Evolutionary conservation across 1,139 yeast species (phyloP).

Genomic region (Yamadazyma triangularis): DNA sequence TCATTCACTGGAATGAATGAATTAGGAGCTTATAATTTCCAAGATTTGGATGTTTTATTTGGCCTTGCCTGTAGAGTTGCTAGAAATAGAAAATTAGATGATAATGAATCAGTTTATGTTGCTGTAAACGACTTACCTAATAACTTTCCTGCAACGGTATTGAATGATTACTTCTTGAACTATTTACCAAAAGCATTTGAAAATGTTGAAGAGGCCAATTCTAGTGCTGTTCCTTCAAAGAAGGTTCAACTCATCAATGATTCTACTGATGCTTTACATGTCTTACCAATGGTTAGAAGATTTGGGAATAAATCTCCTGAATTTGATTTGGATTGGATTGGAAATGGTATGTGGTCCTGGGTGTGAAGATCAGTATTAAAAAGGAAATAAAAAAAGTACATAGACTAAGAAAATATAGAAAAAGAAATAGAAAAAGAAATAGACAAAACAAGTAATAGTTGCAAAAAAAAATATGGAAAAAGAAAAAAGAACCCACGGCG

Average conservation of each 20-base stretch:
- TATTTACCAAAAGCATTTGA: slow-evolving; percentile 25
- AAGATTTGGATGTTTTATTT: slow-evolving; percentile 36
- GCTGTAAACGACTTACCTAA: slow-evolving; percentile 32
- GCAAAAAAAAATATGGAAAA: background rate
- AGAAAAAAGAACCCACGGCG: slow-evolving; percentile 17
- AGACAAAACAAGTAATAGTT: background rate
- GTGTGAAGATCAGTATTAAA: slow-evolving; percentile 4
- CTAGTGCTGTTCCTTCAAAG: slow-evolving; percentile 9
- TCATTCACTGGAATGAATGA: slow-evolving; percentile 38
- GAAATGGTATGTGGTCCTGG: slow-evolving; percentile 31
- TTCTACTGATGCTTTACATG: slow-evolving; percentile 15
- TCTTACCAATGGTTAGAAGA: slow-evolving; percentile 33
- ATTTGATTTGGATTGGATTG: slow-evolving; percentile 37
- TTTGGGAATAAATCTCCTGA: slow-evolving; percentile 25
- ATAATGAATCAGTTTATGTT: slow-evolving; percentile 15
- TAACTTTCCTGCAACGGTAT: slow-evolving; percentile 30
- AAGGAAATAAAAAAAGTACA: background rate
- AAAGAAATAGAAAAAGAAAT: background rate
- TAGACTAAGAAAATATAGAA: background rate
- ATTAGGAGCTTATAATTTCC: slow-evolving; percentile 39
- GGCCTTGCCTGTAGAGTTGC: slow-evolving; percentile 29
- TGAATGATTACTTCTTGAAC: slow-evolving; percentile 36
- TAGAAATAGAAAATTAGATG: slow-evolving; percentile 15
- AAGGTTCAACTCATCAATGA: slow-evolving; percentile 23
- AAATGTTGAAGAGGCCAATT: slow-evolving; percentile 6